Evolutionary conservation across 441 rosid genomes (phyloP).

Genomic region (Bocquillonia castaneifolia): DNA sequence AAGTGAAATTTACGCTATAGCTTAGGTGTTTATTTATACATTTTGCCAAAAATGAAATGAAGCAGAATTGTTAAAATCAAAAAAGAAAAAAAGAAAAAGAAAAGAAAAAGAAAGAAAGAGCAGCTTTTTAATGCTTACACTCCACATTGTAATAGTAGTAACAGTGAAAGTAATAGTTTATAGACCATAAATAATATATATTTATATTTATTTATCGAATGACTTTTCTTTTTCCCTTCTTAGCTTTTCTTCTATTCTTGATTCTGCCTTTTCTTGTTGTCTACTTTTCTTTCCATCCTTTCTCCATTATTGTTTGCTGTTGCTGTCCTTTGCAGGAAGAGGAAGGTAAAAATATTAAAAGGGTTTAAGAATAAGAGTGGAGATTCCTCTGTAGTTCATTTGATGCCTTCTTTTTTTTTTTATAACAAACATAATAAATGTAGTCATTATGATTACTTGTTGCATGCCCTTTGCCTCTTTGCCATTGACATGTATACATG

Average conservation of each 20-base stretch:
- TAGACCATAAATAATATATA: too few species aligned
- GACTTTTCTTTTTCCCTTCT: not conserved
- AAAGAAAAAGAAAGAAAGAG: not conserved
- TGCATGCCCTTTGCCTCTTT: too few species aligned
- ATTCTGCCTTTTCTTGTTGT: constrained; percentile 5
- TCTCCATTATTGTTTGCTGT: not conserved
- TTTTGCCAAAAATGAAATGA: not conserved
- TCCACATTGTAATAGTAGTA: constrained; percentile 22
- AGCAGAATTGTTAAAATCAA: not conserved
- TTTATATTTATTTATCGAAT: not conserved
- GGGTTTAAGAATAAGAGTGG: not conserved
- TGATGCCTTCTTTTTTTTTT: too few species aligned
- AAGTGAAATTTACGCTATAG: too few species aligned
- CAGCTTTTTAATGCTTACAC: constrained; percentile 48
- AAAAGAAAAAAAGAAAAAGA: not conserved
- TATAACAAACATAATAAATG: too few species aligned
- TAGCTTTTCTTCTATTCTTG: not conserved
- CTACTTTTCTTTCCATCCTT: not conserved
- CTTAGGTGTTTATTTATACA: too few species aligned
- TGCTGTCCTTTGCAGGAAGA: not conserved
- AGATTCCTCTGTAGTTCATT: not conserved
- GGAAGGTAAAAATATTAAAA: not conserved
- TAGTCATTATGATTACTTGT: too few species aligned
- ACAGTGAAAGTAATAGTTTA: constrained; percentile 4
- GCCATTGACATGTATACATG: too few species aligned